Conservation (phyloP, 2,329 filamentous ascomycete genomes). For the Ophidiomyces ophidiicola region DNA sequence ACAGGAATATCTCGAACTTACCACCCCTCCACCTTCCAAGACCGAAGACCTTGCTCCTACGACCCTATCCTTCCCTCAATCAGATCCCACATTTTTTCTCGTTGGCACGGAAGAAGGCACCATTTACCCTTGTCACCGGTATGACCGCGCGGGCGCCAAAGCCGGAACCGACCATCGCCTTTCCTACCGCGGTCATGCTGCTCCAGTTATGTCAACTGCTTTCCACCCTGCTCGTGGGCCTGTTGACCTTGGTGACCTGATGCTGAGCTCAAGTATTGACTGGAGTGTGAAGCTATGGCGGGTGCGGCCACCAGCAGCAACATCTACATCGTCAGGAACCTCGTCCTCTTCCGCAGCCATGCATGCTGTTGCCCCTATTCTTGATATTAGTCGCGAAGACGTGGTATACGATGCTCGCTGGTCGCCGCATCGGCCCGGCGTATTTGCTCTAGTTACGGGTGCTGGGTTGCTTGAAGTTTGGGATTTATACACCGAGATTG, state of each 20-base stretch:
- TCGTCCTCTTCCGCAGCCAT: slow-evolving; percentile 27
- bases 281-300: slow-evolving; percentile 98
- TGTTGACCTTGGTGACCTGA: slow-evolving; percentile 85
- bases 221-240: slow-evolving; percentile 90
- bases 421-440: slow-evolving; percentile 86
- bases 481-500: slow-evolving; percentile 85
- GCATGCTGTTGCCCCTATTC: slow-evolving; percentile 55
- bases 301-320: slow-evolving; percentile 47
- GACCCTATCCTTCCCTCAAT: slow-evolving; percentile 85
- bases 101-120: slow-evolving; percentile 93
- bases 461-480: slow-evolving; percentile 86
- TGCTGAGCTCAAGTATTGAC: slow-evolving; percentile 83
- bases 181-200: slow-evolving; percentile 78
- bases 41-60: slow-evolving; percentile 92
- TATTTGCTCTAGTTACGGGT: slow-evolving; percentile 90
- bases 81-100: slow-evolving; percentile 94
- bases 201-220: slow-evolving; percentile 88
- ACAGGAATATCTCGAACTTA: slow-evolving; percentile 82
- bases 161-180: slow-evolving; percentile 85
- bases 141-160: slow-evolving; percentile 93
- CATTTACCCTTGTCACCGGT: slow-evolving; percentile 92
- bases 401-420: slow-evolving; percentile 93
- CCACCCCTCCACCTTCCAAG: slow-evolving; percentile 71
- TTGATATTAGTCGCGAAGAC: slow-evolving; percentile 88
- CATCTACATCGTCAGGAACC: slow-evolving; percentile 23